Percentiles rank a stretch among this genome's conserved stretches.
phyloP scores from a whole-genome alignment of 371 early-diverging fungal species.

The Dichotomocladium elegans region DNA sequence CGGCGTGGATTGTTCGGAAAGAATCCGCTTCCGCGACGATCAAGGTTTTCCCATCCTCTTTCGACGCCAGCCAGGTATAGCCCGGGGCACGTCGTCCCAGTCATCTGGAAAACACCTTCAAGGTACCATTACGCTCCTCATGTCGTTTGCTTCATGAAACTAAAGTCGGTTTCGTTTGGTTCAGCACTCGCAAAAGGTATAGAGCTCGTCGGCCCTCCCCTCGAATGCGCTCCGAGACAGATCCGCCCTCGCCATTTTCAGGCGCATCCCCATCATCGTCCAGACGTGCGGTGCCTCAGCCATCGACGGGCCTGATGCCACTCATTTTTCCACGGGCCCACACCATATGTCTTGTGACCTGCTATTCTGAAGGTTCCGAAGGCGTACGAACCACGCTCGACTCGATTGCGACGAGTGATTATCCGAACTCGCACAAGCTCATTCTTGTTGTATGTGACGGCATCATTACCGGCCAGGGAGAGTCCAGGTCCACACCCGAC shows the following conservation, averaged over 20 bases:
- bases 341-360: constrained; percentile 77
- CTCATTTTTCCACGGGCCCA: constrained; percentile 69
- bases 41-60: no score
- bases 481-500: constrained; percentile 63
- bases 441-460: constrained; percentile 48
- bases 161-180: no score
- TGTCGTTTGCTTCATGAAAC: no score
- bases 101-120: no score
- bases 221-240: no score
- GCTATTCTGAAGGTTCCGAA: constrained; percentile 90
- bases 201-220: no score
- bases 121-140: no score
- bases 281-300: constrained; percentile 35
- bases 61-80: no score
- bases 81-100: no score
- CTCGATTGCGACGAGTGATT: constrained; percentile 89
- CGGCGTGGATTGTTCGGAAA: no score
- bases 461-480: constrained; percentile 47
- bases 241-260: background rate
- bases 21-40: no score
- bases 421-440: constrained; percentile 78
- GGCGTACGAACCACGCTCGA: constrained; percentile 92
- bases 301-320: constrained; percentile 53
- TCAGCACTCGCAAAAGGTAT: no score
- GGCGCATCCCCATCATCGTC: background rate